Evolutionary conservation across 495 filamentous ascomycete species (phyloP).

Genomic region (Platismatia glauca): DNA sequence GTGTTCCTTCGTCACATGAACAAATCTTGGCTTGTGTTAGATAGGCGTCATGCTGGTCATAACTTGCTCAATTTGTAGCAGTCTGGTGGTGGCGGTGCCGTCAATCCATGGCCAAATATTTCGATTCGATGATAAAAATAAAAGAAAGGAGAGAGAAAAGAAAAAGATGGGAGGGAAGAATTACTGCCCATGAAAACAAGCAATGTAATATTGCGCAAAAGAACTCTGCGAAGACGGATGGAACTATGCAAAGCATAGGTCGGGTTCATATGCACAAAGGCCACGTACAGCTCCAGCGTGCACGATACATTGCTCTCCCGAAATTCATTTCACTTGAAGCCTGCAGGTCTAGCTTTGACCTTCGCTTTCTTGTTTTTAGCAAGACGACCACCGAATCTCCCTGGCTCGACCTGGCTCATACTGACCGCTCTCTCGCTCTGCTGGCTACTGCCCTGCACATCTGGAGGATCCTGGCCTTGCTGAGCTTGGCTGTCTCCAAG

Average conservation of each 20-base stretch:
- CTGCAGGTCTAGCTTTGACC: conserved; percentile 27
- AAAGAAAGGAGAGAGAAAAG: too few relatives aligned
- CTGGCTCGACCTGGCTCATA: conserved; percentile 41
- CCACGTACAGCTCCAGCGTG: not conserved
- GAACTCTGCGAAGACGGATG: not conserved
- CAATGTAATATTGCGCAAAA: not conserved
- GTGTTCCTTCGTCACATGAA: not conserved
- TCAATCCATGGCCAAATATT: not conserved
- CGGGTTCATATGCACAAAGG: not conserved
- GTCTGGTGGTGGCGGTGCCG: not conserved
- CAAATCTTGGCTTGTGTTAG: not conserved
- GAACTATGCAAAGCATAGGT: not conserved
- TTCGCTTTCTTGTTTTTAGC: conserved; percentile 35
- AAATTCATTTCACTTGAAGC: conserved; percentile 32
- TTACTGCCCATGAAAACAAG: not conserved
- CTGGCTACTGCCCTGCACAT: conserved; percentile 34
- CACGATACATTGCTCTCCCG: not conserved
- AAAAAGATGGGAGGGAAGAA: not conserved
- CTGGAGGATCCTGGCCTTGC: conserved; percentile 14
- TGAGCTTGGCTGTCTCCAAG: conserved; percentile 37
- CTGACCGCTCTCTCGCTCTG: conserved; percentile 27
- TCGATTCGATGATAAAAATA: too few relatives aligned
- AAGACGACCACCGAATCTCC: conserved; percentile 34
- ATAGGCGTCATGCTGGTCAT: not conserved
- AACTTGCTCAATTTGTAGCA: not conserved